Conservation (phyloP, 768 basidiomycete species). For the Austroboletus eburneus region DNA sequence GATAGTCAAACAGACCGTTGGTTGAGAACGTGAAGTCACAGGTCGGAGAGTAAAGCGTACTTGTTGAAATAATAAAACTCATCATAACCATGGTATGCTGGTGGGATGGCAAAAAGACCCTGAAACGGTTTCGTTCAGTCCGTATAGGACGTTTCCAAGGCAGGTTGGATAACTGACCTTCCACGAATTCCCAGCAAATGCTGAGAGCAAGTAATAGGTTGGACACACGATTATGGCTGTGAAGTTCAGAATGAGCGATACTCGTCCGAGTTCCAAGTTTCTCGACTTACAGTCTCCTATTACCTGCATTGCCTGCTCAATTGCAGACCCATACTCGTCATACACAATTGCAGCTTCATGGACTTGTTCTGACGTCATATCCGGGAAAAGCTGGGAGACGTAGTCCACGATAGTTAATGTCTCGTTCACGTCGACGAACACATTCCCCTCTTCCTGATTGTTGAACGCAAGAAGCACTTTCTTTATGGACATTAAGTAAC, state of each 20-base stretch:
- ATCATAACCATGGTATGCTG: constrained; percentile 32
- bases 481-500: constrained; percentile 12
- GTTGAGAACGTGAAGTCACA: neutral
- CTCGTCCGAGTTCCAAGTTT: neutral
- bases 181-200: constrained; percentile 31
- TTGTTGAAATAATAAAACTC: constrained; percentile 38
- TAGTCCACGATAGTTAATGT: too few species aligned
- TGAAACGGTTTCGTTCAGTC: constrained; percentile 1
- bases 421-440: too few species aligned
- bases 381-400: constrained; percentile 45
- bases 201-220: constrained; percentile 27
- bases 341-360: constrained; percentile 29
- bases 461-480: constrained; percentile 20
- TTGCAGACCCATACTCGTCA: constrained; percentile 24
- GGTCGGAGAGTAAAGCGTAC: neutral
- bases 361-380: constrained; percentile 26
- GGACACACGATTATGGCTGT: constrained; percentile 39
- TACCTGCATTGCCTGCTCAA: constrained; percentile 33
- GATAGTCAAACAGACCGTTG: too few species aligned
- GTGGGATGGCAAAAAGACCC: constrained; percentile 31
- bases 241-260: neutral
- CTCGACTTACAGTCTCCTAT: constrained; percentile 38
- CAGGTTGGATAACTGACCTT: constrained; percentile 29
- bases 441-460: constrained; percentile 32
- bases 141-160: constrained; percentile 12